Percentiles rank a stretch among this genome's conserved stretches.
Conservation (phyloP, 129 eudicot genomes). For the Flaveria ramosissima region DNA sequence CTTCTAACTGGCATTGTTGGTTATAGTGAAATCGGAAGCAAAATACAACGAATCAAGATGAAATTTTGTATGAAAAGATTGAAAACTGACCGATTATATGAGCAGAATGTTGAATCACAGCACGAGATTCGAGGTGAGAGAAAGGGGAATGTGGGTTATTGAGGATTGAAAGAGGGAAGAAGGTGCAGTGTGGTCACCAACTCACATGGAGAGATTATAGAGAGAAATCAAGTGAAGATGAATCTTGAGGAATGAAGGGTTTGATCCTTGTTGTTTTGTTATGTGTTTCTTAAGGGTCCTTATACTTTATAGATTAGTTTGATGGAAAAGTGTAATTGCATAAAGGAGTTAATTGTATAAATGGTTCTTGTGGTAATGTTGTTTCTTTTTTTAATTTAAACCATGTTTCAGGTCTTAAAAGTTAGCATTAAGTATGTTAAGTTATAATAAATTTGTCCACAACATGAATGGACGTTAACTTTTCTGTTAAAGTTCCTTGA, state of each 20-base stretch:
- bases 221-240: conserved; percentile 28
- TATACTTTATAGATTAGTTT: background rate
- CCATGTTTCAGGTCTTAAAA: too few species aligned
- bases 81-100: conserved; percentile 24
- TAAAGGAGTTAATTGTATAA: too few species aligned
- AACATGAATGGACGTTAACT: too few species aligned
- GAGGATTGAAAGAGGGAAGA: conserved; percentile 31
- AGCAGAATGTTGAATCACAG: conserved; percentile 10
- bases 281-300: background rate
- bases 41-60: background rate
- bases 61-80: background rate
- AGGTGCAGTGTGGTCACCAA: conserved; percentile 27
- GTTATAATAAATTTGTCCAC: too few species aligned
- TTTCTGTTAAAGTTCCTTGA: too few species aligned
- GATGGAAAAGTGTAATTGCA: too few species aligned
- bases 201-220: conserved; percentile 36
- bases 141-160: conserved; percentile 21
- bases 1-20: background rate
- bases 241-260: background rate
- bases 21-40: conserved; percentile 3
- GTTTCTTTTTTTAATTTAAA: too few species aligned
- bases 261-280: conserved; percentile 11
- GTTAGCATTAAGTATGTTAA: too few species aligned
- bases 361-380: too few species aligned
- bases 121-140: background rate